These are phyloP conservation scores for Aphanocladium album DNA, from an alignment of 2,329 filamentous ascomycete species.

Conservation along the genomic window DNA sequence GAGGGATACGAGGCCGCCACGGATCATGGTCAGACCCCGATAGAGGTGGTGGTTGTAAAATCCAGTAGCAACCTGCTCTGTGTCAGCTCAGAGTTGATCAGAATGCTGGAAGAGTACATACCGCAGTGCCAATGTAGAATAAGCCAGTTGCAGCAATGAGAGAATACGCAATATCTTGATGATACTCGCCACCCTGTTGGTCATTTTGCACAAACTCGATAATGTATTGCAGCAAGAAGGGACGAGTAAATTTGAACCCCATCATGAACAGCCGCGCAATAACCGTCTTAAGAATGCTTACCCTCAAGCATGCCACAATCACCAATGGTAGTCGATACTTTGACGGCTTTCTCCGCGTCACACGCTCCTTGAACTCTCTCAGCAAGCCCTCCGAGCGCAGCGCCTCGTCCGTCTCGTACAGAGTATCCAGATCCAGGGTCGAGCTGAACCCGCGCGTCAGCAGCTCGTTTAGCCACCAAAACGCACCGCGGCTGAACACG, in stretches of 20 bases:
- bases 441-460: conserved; percentile 11
- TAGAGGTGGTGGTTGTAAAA: conserved; percentile 22
- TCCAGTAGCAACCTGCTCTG: conserved; percentile 13
- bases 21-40: conserved; percentile 26
- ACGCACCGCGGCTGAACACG: conserved; percentile 16
- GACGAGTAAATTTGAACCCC: conserved; percentile 20
- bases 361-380: not conserved
- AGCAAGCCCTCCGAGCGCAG: conserved; percentile 11
- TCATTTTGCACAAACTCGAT: conserved; percentile 14
- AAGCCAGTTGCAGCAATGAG: conserved; percentile 18
- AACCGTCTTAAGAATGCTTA: conserved; percentile 17
- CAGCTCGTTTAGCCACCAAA: conserved; percentile 21
- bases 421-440: not conserved
- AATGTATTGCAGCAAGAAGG: conserved; percentile 20
- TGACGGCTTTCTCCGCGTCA: not conserved
- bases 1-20: conserved; percentile 25
- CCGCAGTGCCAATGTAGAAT: conserved; percentile 17
- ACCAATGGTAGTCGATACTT: conserved; percentile 2
- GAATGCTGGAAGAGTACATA: not conserved
- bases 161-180: conserved; percentile 14
- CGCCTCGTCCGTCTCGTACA: conserved; percentile 11
- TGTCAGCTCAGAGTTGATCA: not conserved
- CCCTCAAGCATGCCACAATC: conserved; percentile 3
- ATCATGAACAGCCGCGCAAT: conserved; percentile 16
- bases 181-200: conserved; percentile 3